Evolutionary conservation across 768 basidiomycete genomes (phyloP), one percentile per base, ranked within the genome.

Genomic region (Leccinum broughii): DNA sequence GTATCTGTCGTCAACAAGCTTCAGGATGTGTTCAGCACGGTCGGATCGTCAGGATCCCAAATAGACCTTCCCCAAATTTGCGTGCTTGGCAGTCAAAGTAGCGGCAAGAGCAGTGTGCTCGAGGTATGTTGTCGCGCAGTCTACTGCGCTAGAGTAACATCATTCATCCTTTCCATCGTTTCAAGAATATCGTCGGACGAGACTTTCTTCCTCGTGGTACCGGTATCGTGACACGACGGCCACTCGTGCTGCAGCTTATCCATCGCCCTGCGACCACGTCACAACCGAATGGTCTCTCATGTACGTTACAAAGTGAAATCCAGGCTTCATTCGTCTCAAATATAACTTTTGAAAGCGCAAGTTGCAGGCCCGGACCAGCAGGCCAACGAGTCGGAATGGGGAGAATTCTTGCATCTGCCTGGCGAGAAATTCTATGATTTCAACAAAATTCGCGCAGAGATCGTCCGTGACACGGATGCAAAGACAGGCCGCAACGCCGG

Each of bases 401-500:
- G 96, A 67, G 97, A 99, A 77, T 99, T 99, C 83, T 81, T 98
- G 32, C 94, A 95, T 68, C 83, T 98, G 41, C 97, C 96, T 0
- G 91, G 92, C 61, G 92, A 98, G 79, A 99, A 98, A 77, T 95
- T 98, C 77, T 93, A 89, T 74, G 96, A 99, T 79, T 99, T 99
- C 78, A 82, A 87, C 76, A 95, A 97, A 82, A 97, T 98, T 72
- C 83, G 96, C 59, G 92, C 90, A 44, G 97, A 99, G 77, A 99
- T 99, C 65, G 84, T 98, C 32, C 87, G 88, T 64, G 97, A 99
- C 75, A 99, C 97, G 1, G 97, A 98, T 72, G 92, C 92, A 60
- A 98, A 98, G 84, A 99, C 97, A 0, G 97, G 97, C 60, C 92
- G 91, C 76, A 99, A 99, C 72, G 95, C 96, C 46, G 96, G 97